Evolutionary conservation across 208 protist species (phyloP), one percentile per base, ranked within the genome.

Genomic region (Polymyxa betae): DNA sequence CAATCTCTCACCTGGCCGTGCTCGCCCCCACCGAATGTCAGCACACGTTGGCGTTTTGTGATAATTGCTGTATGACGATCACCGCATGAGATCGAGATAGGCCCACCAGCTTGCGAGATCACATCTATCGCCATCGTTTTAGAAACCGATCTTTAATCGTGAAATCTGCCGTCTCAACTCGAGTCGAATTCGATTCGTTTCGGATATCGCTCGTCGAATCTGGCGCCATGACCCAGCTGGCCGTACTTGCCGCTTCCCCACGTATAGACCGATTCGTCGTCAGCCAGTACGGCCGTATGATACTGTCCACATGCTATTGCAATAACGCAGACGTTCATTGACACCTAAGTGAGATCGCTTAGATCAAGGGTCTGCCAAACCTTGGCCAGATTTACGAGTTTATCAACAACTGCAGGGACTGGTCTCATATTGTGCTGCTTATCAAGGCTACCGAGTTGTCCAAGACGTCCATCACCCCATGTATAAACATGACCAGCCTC

Each of bases 191-290:
- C 54, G 41, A 92, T 64, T 29, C 1, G 82, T 29, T 38, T 32
- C 77, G 91, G 91, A 20, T n/a, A 49, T 35, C 52, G 29, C 60
- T 92, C 82, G 16, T 64, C 40, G 43, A 40, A 87, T 24, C 88
- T 32, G 66, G 32, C 78, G 82, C 92, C 92, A 29, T 54, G 72
- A n/a, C 92, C 92, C n/a, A 93, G 89, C 66, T 93, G 92, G 45
- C 92, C 92, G 46, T 91, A 77, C 43, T 92, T 93, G 38, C 90
- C 92, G 64, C 49, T 88, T 10, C 92, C 92, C 90, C 90, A 93
- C 20, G 90, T 91, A 87, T 54, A 93, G 44, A 93, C 45, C 38
- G 66, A 20, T n/a, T 90, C 92, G 20, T 91, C 35, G 38, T 46
- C 60, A 45, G 32, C 20, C 41, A 93, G 32, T 0, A 45, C 87